These are phyloP conservation scores for Magnaporthiopsis poae DNA, from an alignment of 2,329 filamentous ascomycete genomes.

Conservation along the genomic window DNA sequence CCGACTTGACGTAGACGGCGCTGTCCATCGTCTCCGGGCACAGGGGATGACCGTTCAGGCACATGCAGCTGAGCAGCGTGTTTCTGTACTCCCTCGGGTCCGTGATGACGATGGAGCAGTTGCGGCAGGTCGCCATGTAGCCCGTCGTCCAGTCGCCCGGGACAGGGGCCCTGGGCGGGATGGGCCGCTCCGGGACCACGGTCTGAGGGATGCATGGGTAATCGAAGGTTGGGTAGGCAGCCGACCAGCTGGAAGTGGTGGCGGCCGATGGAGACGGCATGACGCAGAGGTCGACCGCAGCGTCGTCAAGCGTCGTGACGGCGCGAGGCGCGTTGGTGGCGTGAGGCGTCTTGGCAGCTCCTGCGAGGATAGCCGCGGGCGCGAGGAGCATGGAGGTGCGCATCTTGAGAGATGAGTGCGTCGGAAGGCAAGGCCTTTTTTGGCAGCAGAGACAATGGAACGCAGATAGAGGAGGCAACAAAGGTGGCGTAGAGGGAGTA, in stretches of 20 bases:
- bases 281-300: background rate
- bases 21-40: background rate
- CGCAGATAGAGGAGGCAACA: background rate
- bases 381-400: background rate
- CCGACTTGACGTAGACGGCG: background rate
- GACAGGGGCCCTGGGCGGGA: background rate
- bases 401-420: background rate
- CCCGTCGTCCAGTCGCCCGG: background rate
- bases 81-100: background rate
- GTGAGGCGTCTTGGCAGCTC: too few relatives aligned
- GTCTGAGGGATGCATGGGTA: background rate
- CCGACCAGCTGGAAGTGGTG: background rate
- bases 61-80: background rate
- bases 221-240: background rate
- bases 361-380: background rate
- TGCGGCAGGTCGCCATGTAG: background rate
- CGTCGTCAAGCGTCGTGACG: too few relatives aligned
- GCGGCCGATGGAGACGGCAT: too few relatives aligned
- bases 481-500: too few relatives aligned
- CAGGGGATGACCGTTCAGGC: background rate
- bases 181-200: background rate
- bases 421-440: background rate
- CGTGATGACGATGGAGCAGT: background rate
- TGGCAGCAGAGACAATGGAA: background rate
- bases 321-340: too few relatives aligned